Evolutionary conservation across 2,329 filamentous ascomycete genomes (phyloP), one percentile per base, ranked within the genome.

Genomic region (Scopulariopsis brevicaulis): DNA sequence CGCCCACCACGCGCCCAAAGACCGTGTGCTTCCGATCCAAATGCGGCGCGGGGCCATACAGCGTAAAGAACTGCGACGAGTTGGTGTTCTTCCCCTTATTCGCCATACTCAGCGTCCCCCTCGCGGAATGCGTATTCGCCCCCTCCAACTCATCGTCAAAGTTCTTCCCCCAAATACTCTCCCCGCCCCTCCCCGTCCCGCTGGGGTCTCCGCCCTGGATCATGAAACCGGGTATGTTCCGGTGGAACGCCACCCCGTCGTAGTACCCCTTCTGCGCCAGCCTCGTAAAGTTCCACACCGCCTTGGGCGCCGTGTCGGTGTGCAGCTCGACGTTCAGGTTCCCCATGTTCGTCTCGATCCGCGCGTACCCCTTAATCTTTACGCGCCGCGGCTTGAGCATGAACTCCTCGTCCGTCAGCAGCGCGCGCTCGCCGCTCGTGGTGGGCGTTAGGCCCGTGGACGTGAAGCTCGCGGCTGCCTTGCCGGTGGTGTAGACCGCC

Each of bases 11-110:
- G 43, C 85, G 84, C 2, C 87, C 94, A 66, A 99, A 99, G 48
- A 99, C 89, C n/a, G 94, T 97, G 72, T 99, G 94, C 68, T 99
- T 99, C 60, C 86, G 82, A 71, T 99, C 90, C 1, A 99, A 80
- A 73, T 99, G 94, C 62, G 87, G 85, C 0, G 86, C 83, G 1
- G 88, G 78, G 55, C 90, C 86, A 71, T 99, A 99, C 0, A 87
- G 89, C 67, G 99, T 88, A 77, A 97, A 99, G 69, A 86, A 99
- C 71, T 99, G 94, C 64, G 84, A 90, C 10, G 89, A 94, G 72
- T 99, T 99, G 24, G 93, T 97, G 68, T 96, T 93, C 68, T 96
- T 96, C 59, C 94, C 94, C 69, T 99, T 99, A 72, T 99, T 99
- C 48, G 94, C 94, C 94, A 99, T 99, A 64, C 87, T 91, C 28